Evolutionary conservation across 169 alveolate genomes (phyloP).

Genomic region (Plasmodium fragile): DNA sequence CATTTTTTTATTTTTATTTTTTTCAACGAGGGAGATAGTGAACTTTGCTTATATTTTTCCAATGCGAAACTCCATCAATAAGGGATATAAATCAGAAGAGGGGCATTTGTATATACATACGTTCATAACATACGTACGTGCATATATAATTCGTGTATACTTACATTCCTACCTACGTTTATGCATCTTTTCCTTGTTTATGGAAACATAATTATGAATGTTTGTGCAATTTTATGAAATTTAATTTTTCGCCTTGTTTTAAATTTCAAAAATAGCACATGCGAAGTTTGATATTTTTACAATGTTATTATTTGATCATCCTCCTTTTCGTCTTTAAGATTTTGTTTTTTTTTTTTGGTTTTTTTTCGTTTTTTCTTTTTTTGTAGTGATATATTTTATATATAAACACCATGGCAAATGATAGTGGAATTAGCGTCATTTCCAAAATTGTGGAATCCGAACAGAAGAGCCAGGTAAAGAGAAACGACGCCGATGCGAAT

Average conservation of each 20-base stretch:
- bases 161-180: neutral
- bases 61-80: neutral
- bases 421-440: slow-evolving; percentile 75
- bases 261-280: slow-evolving; percentile 9
- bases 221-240: slow-evolving; percentile 6
- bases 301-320: slow-evolving; percentile 12
- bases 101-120: neutral
- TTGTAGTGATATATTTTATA: slow-evolving; percentile 40
- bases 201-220: neutral
- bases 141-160: neutral
- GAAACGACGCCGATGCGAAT: neutral
- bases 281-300: slow-evolving; percentile 20
- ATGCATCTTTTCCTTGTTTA: neutral
- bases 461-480: slow-evolving; percentile 68
- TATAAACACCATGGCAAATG: slow-evolving; percentile 43
- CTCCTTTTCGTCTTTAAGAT: slow-evolving; percentile 25
- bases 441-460: slow-evolving; percentile 75
- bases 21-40: neutral
- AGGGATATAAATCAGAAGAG: neutral
- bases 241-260: slow-evolving; percentile 26
- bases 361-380: slow-evolving; percentile 21
- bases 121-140: neutral
- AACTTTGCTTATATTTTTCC: neutral
- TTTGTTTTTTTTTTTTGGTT: neutral
- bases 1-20: neutral